Base-by-base conservation (phyloP, 257 asterid genomes). In the Scutellaria baicalensis region DNA sequence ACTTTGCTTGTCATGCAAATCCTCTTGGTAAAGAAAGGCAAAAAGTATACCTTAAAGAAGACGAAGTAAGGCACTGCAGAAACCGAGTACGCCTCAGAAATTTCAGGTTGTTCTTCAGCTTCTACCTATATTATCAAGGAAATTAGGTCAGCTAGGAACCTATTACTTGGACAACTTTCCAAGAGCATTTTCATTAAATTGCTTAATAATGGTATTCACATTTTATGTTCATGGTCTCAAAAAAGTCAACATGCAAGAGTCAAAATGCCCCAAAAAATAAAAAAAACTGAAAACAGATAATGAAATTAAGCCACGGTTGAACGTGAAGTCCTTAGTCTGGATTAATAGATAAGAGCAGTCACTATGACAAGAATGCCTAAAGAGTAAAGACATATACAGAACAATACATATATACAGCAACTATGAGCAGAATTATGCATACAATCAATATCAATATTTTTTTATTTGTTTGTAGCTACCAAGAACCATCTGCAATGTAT, bases 51-150 rank as follows among this genome's bases (percentile, higher is more conserved):
- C 99, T 91, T 91, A 68, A 89, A 82, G 88, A 94, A 89, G 39
- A 91, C 95, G 71, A 94, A 94, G 74, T 42, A 94, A 23, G 99
- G 97, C 20, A 94, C 97, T 20, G 97, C 97, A 73, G 97, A 83
- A 65, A 94, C 95, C 1, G 93, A 78, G 82, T 87, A 81, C 7
- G 85, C 86, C 83, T 91, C 99, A 54, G 97, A 91, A 60, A 94
- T 88, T 66, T 89, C 97, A 23, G 97, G 96, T 64, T 94, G 97
- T 72, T 89, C 99, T 80, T 94, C 99, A 75, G 99, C 99, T 87
- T 91, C 97, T 43, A 89, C 99, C 99, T 94, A 60, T 20, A 72
- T 71, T 20, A 71, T 44, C 70, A 82, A 78, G 14, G 61, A 59
- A 66, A 70, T 49, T 8, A 70, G 49, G 45, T 60, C 68, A 72